Evolutionary conservation across 768 basidiomycete genomes (phyloP).

Genomic region (Infundibulicybe gibba): DNA sequence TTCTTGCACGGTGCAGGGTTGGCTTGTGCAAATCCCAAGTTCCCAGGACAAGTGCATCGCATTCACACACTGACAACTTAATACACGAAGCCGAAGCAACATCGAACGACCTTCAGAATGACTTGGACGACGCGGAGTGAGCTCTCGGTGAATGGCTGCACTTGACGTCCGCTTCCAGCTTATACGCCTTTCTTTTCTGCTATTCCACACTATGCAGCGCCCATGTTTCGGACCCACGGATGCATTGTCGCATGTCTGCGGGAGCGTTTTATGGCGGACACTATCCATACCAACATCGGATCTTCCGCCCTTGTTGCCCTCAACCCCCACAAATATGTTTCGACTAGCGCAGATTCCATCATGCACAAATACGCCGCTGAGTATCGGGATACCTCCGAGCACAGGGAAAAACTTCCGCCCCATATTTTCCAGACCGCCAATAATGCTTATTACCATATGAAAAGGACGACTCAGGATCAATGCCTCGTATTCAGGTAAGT

Average conservation of each 20-base stretch:
- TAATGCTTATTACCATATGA: constrained; percentile 95
- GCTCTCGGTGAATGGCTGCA: no score
- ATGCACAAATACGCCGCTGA: constrained; percentile 85
- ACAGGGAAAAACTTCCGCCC: constrained; percentile 63
- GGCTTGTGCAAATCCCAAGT: no score
- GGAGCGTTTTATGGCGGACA: constrained; percentile 83
- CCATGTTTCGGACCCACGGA: no score
- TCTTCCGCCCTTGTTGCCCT: constrained; percentile 75
- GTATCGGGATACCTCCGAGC: constrained; percentile 70
- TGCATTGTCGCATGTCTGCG: constrained; percentile 81
- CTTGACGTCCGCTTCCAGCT: no score
- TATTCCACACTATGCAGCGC: no score
- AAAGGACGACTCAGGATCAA: constrained; percentile 91
- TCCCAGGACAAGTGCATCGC: no score
- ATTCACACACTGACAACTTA: no score
- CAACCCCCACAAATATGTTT: constrained; percentile 90
- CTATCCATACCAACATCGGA: constrained; percentile 74
- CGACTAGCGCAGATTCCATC: constrained; percentile 79
- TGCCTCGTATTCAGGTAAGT: constrained; percentile 80
- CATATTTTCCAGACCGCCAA: constrained; percentile 93
- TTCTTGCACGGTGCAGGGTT: no score
- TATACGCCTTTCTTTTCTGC: no score
- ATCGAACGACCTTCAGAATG: no score
- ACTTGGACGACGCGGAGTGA: no score
- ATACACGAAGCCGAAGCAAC: no score